Conservation (phyloP, 768 basidiomycete genomes). For the Xerocomellus amylosporus region DNA sequence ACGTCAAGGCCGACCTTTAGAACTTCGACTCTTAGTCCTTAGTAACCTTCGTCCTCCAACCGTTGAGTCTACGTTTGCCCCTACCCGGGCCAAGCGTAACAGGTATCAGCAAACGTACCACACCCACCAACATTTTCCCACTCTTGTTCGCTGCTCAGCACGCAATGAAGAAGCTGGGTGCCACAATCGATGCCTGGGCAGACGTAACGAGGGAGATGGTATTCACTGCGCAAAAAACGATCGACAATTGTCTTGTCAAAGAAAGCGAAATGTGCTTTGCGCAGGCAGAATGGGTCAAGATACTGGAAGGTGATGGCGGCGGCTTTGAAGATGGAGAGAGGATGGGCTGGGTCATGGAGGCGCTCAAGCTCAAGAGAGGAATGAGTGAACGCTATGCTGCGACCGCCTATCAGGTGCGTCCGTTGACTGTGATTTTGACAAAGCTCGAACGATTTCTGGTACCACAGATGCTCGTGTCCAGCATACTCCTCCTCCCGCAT, state of each 20-base stretch:
- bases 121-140: slow-evolving; percentile 62
- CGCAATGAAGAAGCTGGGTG: slow-evolving; percentile 52
- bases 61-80: too few relatives aligned
- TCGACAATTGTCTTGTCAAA: slow-evolving; percentile 60
- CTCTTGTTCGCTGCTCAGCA: slow-evolving; percentile 66
- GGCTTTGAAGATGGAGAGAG: slow-evolving; percentile 77
- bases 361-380: slow-evolving; percentile 48
- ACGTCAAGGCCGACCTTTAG: too few relatives aligned
- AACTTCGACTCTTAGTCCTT: too few relatives aligned
- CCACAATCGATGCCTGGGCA: slow-evolving; percentile 53
- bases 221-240: slow-evolving; percentile 51
- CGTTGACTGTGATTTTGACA: background rate
- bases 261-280: slow-evolving; percentile 66
- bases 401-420: slow-evolving; percentile 70
- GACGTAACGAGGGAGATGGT: slow-evolving; percentile 57
- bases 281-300: slow-evolving; percentile 65
- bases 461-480: slow-evolving; percentile 64
- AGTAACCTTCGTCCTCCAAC: too few relatives aligned
- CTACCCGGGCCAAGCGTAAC: too few relatives aligned
- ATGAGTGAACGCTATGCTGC: slow-evolving; percentile 64
- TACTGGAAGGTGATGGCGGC: slow-evolving; percentile 71
- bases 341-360: slow-evolving; percentile 72
- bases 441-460: background rate
- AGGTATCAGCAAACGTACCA: slow-evolving; percentile 67
- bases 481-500: slow-evolving; percentile 69